Evolutionary conservation across 2,329 filamentous ascomycete species (phyloP).

Genomic region (Ophiostoma populinum): DNA sequence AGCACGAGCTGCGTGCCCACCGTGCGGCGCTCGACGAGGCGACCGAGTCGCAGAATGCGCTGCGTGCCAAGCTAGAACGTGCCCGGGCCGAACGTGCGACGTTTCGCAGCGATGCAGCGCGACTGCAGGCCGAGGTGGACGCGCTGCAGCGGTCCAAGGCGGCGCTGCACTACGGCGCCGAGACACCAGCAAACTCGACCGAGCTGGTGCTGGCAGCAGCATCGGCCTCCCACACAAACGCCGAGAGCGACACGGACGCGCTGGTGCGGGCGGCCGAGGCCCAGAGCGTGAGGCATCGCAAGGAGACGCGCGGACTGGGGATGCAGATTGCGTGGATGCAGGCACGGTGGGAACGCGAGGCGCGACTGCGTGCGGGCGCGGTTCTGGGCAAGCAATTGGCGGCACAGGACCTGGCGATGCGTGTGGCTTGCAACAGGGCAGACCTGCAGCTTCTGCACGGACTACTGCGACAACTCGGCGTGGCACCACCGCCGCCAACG

Average conservation of each 20-base stretch:
- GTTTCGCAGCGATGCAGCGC: slow-evolving; percentile 36
- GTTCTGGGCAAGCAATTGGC: slow-evolving; percentile 80
- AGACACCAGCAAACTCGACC: slow-evolving; percentile 3
- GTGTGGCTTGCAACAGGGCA: slow-evolving; percentile 81
- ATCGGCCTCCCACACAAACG: slow-evolving; percentile 13
- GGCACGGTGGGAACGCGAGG: slow-evolving; percentile 63
- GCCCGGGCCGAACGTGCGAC: slow-evolving; percentile 47
- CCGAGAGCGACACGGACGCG: slow-evolving; percentile 31
- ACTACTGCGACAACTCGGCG: slow-evolving; percentile 48
- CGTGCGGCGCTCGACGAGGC: slow-evolving; percentile 45
- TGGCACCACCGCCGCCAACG: slow-evolving; percentile 16
- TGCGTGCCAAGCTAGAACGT: slow-evolving; percentile 51
- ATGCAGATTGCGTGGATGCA: slow-evolving; percentile 88
- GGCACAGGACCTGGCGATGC: slow-evolving; percentile 61
- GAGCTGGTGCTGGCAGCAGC: slow-evolving; percentile 13
- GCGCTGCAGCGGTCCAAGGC: slow-evolving; percentile 24
- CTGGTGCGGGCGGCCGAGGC: slow-evolving; percentile 39
- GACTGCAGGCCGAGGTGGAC: slow-evolving; percentile 33
- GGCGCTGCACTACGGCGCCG: slow-evolving; percentile 11
- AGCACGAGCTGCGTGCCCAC: slow-evolving; percentile 53
- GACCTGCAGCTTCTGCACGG: slow-evolving; percentile 72
- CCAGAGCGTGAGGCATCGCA: slow-evolving; percentile 51
- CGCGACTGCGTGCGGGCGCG: slow-evolving; percentile 60
- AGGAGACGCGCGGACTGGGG: slow-evolving; percentile 64
- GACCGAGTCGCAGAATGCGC: slow-evolving; percentile 36